Evolutionary conservation across 176 grass and related monocot species (phyloP).

Genomic region (Paspalum notatum): DNA sequence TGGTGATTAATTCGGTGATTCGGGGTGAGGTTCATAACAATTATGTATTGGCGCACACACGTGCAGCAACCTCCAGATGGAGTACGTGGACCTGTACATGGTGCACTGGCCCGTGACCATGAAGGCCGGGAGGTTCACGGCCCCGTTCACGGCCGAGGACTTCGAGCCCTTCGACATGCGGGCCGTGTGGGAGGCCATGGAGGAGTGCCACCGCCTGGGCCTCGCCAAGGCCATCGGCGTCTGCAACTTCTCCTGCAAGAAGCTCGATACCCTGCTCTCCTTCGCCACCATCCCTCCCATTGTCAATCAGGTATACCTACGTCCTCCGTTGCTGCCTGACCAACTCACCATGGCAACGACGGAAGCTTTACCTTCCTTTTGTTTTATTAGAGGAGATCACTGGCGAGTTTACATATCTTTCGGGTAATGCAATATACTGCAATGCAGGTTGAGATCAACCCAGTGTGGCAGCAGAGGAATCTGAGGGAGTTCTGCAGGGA

Average conservation of each 20-base stretch:
- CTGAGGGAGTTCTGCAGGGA: constrained; percentile 64
- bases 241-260: constrained; percentile 68
- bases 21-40: too few relatives aligned
- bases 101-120: constrained; percentile 56
- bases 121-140: constrained; percentile 49
- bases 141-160: constrained; percentile 48
- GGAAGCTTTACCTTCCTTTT: not conserved
- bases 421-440: not conserved
- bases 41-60: not conserved
- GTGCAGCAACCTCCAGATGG: constrained; percentile 51
- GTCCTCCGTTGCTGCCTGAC: not conserved
- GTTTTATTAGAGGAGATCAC: not conserved
- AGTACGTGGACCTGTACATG: constrained; percentile 66
- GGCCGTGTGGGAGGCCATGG: constrained; percentile 67
- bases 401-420: not conserved
- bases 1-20: too few relatives aligned
- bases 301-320: constrained; percentile 47
- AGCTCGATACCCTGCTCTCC: constrained; percentile 49
- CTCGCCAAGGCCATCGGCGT: constrained; percentile 61
- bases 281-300: constrained; percentile 53
- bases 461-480: constrained; percentile 78
- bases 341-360: not conserved
- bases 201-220: constrained; percentile 62
- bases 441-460: constrained; percentile 77
- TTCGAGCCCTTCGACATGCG: constrained; percentile 51